These are phyloP conservation scores for Calocybe indica DNA, from an alignment of 768 basidiomycete genomes.

Conservation along the genomic window DNA sequence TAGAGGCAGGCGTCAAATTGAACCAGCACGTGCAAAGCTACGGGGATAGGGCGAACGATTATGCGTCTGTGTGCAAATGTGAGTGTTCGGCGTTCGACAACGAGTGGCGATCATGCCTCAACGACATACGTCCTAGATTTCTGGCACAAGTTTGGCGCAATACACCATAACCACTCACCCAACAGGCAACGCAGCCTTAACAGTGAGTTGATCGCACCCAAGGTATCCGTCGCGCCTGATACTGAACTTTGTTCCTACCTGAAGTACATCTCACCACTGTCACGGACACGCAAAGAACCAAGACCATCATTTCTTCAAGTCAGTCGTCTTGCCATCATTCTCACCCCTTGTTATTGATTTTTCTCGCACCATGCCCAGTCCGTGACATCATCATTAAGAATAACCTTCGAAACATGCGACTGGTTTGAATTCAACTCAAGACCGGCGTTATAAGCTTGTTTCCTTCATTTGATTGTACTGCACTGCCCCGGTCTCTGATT, in stretches of 20 bases:
- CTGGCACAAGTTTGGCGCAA: conserved; percentile 60
- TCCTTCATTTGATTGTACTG: conserved; percentile 1
- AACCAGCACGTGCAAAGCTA: conserved; percentile 67
- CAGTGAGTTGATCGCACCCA: too few relatives aligned
- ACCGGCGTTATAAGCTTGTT: conserved; percentile 3
- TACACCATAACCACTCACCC: conserved; percentile 63
- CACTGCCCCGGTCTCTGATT: background rate
- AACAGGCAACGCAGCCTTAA: conserved; percentile 48
- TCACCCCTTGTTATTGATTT: conserved; percentile 2
- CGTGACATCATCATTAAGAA: conserved; percentile 66
- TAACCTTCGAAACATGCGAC: conserved; percentile 55
- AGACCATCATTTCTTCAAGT: conserved; percentile 72
- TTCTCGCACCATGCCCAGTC: conserved; percentile 29
- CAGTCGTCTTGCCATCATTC: conserved; percentile 15
- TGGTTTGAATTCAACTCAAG: conserved; percentile 28
- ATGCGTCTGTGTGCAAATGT: conserved; percentile 73
- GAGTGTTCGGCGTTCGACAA: conserved; percentile 14
- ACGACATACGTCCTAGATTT: conserved; percentile 45
- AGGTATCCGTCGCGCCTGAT: conserved; percentile 60
- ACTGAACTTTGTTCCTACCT: background rate
- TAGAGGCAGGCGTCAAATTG: conserved; percentile 70
- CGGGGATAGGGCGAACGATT: conserved; percentile 74
- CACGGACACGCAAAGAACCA: conserved; percentile 71
- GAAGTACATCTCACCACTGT: conserved; percentile 77
- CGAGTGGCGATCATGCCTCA: background rate